phyloP scores from a whole-genome alignment of 768 basidiomycete genomes.

The Termitomyces sp. region DNA sequence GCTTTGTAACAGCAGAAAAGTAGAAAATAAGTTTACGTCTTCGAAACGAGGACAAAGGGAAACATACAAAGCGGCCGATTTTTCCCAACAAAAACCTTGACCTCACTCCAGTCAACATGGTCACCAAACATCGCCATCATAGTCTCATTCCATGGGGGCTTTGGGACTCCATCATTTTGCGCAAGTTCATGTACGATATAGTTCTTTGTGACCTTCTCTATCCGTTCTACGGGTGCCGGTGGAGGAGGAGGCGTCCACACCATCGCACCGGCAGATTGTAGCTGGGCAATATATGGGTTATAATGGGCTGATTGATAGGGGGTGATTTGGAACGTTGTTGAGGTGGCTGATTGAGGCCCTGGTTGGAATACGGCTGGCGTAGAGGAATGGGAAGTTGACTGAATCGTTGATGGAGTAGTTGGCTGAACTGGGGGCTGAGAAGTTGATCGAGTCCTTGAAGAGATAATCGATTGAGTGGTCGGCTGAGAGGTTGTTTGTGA shows the following conservation, averaged over 20 bases:
- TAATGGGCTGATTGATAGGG: slow-evolving; percentile 17
- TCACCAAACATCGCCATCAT: slow-evolving; percentile 85
- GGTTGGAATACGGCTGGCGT: slow-evolving; percentile 7
- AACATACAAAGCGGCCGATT: slow-evolving; percentile 61
- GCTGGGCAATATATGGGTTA: slow-evolving; percentile 18
- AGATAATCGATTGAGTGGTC: not conserved
- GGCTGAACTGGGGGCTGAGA: not conserved
- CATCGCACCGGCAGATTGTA: slow-evolving; percentile 8
- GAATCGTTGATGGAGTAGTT: not conserved
- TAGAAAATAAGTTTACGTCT: slow-evolving; percentile 4
- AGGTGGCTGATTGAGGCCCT: not conserved
- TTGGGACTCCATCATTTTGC: slow-evolving; percentile 43
- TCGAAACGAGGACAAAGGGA: not conserved
- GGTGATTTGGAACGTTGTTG: slow-evolving; percentile 10
- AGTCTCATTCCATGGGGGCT: slow-evolving; percentile 67
- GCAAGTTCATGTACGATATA: slow-evolving; percentile 68
- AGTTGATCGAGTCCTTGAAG: slow-evolving; percentile 2
- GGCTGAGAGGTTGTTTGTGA: not conserved
- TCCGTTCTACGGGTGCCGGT: slow-evolving; percentile 33
- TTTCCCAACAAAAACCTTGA: slow-evolving; percentile 64
- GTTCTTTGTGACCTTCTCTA: slow-evolving; percentile 59
- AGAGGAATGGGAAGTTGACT: slow-evolving; percentile 6
- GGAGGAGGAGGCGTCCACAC: slow-evolving; percentile 12
- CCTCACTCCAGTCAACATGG: slow-evolving; percentile 77
- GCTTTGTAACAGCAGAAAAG: slow-evolving; percentile 36